Conservation (phyloP, 176 grass and related monocot species). For the Alopecurus myosuroides region DNA sequence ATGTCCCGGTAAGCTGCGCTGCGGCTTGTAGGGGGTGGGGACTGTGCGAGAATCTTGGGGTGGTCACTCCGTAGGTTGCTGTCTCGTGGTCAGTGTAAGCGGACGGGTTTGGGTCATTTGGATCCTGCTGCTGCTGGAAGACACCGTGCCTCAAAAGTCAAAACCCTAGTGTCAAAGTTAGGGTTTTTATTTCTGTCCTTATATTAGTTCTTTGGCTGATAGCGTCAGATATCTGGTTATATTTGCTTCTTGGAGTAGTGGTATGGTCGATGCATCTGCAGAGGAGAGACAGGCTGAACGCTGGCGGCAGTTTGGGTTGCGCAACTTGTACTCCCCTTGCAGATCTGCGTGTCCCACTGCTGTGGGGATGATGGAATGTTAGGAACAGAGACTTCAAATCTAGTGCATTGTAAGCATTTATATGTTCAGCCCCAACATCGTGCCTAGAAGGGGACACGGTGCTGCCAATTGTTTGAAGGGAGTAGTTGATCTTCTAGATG, state of each 20-base stretch:
- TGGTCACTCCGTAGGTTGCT: not conserved
- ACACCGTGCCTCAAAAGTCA: not conserved
- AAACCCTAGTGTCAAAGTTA: not conserved
- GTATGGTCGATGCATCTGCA: not conserved
- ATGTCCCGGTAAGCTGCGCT: not conserved
- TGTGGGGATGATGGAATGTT: not conserved
- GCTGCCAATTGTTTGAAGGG: not conserved
- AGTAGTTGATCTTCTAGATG: not conserved
- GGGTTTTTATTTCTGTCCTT: not conserved
- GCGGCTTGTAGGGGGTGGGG: not conserved
- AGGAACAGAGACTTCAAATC: not conserved
- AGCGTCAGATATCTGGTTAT: not conserved
- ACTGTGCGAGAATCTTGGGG: constrained; percentile 15
- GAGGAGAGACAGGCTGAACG: not conserved
- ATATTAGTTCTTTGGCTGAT: not conserved
- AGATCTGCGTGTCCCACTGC: not conserved
- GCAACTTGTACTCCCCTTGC: not conserved
- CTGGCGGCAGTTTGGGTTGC: not conserved
- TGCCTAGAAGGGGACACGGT: not conserved
- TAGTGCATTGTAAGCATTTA: not conserved
- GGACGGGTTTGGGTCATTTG: not conserved
- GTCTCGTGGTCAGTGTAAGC: not conserved
- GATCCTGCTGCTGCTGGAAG: not conserved
- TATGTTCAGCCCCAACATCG: not conserved
- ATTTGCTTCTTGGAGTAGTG: not conserved